These are phyloP conservation scores for Diaporthe humulicola DNA, from an alignment of 2,329 filamentous ascomycete genomes.

Conservation along the genomic window DNA sequence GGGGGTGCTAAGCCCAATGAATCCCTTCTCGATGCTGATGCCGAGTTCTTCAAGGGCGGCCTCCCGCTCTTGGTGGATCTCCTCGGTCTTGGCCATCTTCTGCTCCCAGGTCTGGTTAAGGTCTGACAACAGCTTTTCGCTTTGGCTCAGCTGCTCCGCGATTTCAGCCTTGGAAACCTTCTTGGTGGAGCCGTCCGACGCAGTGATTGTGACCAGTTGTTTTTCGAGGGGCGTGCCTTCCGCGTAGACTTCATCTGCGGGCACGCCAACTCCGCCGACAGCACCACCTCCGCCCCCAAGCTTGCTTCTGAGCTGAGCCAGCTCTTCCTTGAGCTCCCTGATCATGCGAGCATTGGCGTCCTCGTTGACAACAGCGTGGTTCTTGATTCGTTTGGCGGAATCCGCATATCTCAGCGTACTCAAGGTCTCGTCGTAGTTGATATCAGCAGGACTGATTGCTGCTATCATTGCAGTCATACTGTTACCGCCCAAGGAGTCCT, in stretches of 20 bases:
- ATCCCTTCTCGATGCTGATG: slow-evolving; percentile 99
- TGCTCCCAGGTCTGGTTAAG: slow-evolving; percentile 99
- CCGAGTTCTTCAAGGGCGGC: slow-evolving; percentile 94
- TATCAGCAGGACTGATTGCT: slow-evolving; percentile 96
- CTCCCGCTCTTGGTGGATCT: slow-evolving; percentile 97
- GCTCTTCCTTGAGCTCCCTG: slow-evolving; percentile 94
- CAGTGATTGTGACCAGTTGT: slow-evolving; percentile 95
- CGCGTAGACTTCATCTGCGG: slow-evolving; percentile 87
- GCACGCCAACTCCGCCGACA: slow-evolving; percentile 52
- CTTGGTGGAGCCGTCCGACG: slow-evolving; percentile 86
- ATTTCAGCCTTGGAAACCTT: slow-evolving; percentile 99
- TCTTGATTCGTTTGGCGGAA: slow-evolving; percentile 99
- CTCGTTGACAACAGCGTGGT: slow-evolving; percentile 98
- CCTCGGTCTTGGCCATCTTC: slow-evolving; percentile 93
- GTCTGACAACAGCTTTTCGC: slow-evolving; percentile 94
- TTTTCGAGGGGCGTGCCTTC: slow-evolving; percentile 93
- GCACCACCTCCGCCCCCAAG: slow-evolving; percentile 67
- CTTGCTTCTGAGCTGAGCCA: slow-evolving; percentile 88
- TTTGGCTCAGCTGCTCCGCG: slow-evolving; percentile 94
- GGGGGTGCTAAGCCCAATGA: slow-evolving; percentile 92
- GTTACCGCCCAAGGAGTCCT: slow-evolving; percentile 97
- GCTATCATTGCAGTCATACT: slow-evolving; percentile 99
- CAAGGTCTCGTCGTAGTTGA: slow-evolving; percentile 98
- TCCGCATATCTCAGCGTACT: slow-evolving; percentile 97
- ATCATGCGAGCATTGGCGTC: slow-evolving; percentile 99